Conservation (phyloP, 805 yeast genomes). For the Wickerhamiella siamensis region DNA sequence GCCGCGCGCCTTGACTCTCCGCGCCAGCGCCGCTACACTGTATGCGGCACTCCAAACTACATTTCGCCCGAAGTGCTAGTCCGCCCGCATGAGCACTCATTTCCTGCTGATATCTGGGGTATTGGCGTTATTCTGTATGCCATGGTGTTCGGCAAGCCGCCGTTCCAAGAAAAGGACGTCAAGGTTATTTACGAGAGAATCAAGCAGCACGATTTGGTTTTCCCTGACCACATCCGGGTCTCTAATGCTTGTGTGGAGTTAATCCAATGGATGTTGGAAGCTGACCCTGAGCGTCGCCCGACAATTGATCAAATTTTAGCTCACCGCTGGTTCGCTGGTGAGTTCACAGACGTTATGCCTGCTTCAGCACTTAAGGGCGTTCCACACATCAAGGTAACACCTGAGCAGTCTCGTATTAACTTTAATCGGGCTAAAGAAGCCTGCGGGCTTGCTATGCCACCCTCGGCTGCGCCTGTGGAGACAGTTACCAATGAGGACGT, state of each 20-base stretch:
- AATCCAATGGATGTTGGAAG: conserved; percentile 50
- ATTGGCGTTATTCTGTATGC: conserved; percentile 95
- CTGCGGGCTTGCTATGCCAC: conserved; percentile 35
- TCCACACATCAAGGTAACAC: conserved; percentile 37
- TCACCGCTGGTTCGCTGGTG: conserved; percentile 72
- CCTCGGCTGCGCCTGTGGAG: conserved; percentile 14
- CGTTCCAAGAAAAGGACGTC: conserved; percentile 93
- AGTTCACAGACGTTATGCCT: conserved; percentile 61
- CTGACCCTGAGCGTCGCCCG: conserved; percentile 74
- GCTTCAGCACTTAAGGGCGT: conserved; percentile 42
- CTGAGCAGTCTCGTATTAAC: conserved; percentile 51
- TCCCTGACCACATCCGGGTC: conserved; percentile 52
- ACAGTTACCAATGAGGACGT: conserved; percentile 29
- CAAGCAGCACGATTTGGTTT: conserved; percentile 61
- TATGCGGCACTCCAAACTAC: conserved; percentile 97
- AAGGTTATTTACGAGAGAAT: conserved; percentile 85
- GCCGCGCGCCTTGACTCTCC: conserved; percentile 80
- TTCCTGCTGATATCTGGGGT: conserved; percentile 96
- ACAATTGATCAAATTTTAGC: conserved; percentile 61
- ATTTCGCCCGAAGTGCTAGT: conserved; percentile 96
- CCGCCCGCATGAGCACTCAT: conserved; percentile 57
- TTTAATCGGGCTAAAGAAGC: conserved; percentile 49
- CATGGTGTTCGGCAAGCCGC: conserved; percentile 84
- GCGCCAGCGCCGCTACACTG: conserved; percentile 71
- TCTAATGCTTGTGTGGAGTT: conserved; percentile 60